Evolutionary conservation across 1,284 basidiomycete species (phyloP).

Genomic region (Naganishia liquefaciens): DNA sequence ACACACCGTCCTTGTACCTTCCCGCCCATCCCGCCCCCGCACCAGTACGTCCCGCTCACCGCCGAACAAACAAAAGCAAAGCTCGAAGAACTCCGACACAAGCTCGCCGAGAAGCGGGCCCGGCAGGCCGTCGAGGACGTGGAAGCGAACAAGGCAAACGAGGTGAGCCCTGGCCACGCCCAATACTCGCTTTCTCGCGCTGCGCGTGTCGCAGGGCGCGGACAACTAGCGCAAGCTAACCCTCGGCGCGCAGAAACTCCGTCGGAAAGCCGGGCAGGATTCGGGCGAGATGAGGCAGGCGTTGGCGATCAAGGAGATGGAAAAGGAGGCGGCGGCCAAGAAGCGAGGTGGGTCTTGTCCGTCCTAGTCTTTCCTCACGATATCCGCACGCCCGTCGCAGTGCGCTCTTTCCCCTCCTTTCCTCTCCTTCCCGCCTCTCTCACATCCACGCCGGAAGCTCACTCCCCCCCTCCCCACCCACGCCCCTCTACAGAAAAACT

Average conservation of each 20-base stretch:
- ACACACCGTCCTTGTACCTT: constrained; percentile 1
- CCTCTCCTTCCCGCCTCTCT: not conserved
- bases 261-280: constrained; percentile 59
- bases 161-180: constrained; percentile 55
- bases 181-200: too few relatives aligned
- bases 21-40: not conserved
- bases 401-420: not conserved
- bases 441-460: too few relatives aligned
- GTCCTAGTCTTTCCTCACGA: too few relatives aligned
- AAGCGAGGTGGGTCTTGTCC: constrained; percentile 62
- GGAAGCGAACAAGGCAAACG: constrained; percentile 73
- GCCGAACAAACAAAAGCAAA: constrained; percentile 89
- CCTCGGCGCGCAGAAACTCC: constrained; percentile 20
- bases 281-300: constrained; percentile 72
- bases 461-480: not conserved
- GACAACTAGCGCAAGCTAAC: too few relatives aligned
- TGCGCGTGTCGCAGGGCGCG: too few relatives aligned
- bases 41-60: constrained; percentile 65
- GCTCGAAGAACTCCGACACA: constrained; percentile 74
- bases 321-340: constrained; percentile 76
- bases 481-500: constrained; percentile 66
- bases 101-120: constrained; percentile 73
- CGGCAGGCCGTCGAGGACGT: constrained; percentile 69
- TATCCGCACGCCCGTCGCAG: too few relatives aligned
- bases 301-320: constrained; percentile 71